Conservation (phyloP, 768 basidiomycete genomes). For the Termitomyces sp. region DNA sequence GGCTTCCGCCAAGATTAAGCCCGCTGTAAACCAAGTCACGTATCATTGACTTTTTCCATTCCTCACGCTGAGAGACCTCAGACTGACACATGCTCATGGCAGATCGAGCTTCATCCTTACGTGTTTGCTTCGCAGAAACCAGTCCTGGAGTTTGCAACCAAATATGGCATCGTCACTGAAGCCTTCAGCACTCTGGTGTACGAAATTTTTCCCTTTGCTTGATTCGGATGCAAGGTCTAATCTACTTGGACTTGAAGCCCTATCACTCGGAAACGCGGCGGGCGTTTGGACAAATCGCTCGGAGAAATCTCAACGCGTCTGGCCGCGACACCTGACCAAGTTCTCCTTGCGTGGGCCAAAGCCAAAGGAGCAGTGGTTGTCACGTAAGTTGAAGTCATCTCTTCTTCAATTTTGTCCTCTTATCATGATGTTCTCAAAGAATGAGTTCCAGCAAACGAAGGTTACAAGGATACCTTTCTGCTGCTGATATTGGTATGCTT, state of each 20-base stretch:
- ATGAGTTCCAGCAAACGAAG: slow-evolving; percentile 61
- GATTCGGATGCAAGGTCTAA: background rate
- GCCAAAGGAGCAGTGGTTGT: slow-evolving; percentile 66
- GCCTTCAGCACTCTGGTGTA: slow-evolving; percentile 55
- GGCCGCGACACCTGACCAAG: slow-evolving; percentile 56
- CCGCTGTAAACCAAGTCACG: slow-evolving; percentile 72
- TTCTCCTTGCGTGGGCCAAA: slow-evolving; percentile 66
- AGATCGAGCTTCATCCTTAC: slow-evolving; percentile 59
- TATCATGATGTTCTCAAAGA: slow-evolving; percentile 24
- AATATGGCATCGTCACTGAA: slow-evolving; percentile 52
- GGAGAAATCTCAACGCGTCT: slow-evolving; percentile 51
- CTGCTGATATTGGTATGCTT: slow-evolving; percentile 31
- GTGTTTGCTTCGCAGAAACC: slow-evolving; percentile 45
- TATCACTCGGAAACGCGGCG: slow-evolving; percentile 55
- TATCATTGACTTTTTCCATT: background rate
- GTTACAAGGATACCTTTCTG: slow-evolving; percentile 64
- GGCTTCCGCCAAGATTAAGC: slow-evolving; percentile 49
- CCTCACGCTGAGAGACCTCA: background rate
- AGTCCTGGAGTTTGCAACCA: slow-evolving; percentile 43
- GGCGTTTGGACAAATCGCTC: slow-evolving; percentile 59
- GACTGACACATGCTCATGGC: background rate
- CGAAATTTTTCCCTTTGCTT: background rate
- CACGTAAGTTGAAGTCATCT: slow-evolving; percentile 39
- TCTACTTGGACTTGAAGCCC: slow-evolving; percentile 30
- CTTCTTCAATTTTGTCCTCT: background rate